Conservation (phyloP, 2,329 filamentous ascomycete species). For the Fusarium sp. region DNA sequence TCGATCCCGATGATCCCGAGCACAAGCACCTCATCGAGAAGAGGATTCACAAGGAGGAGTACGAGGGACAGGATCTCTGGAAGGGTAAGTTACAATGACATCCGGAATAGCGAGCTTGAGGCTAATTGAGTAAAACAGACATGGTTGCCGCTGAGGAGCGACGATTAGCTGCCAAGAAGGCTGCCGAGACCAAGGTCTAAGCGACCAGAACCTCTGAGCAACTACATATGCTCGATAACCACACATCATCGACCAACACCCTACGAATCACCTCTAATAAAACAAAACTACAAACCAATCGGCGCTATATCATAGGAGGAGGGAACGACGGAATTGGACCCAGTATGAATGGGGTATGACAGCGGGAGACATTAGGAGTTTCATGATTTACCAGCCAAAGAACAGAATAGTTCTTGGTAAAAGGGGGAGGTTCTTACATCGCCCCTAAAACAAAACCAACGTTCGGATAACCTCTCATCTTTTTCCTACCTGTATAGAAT, state of each 20-base stretch:
- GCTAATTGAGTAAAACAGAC: constrained; percentile 59
- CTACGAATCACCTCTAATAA: constrained; percentile 16
- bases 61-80: constrained; percentile 93
- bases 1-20: constrained; percentile 84
- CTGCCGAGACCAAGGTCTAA: constrained; percentile 40
- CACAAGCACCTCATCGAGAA: constrained; percentile 89
- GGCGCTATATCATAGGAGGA: not conserved
- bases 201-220: not conserved
- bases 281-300: constrained; percentile 2
- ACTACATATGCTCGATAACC: not conserved
- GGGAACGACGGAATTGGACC: constrained; percentile 2
- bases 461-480: not conserved
- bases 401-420: not conserved
- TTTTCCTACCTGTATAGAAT: constrained; percentile 12
- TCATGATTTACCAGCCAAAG: not conserved
- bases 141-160: constrained; percentile 87
- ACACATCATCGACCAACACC: not conserved
- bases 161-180: constrained; percentile 59
- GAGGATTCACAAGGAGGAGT: constrained; percentile 87
- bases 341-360: not conserved
- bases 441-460: not conserved
- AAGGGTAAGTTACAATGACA: constrained; percentile 68
- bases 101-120: not conserved
- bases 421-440: not conserved
- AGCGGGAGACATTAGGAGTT: constrained; percentile 3